Conservation (phyloP, 495 filamentous ascomycete genomes). For the Pseudomonodictys pantanalensis region DNA sequence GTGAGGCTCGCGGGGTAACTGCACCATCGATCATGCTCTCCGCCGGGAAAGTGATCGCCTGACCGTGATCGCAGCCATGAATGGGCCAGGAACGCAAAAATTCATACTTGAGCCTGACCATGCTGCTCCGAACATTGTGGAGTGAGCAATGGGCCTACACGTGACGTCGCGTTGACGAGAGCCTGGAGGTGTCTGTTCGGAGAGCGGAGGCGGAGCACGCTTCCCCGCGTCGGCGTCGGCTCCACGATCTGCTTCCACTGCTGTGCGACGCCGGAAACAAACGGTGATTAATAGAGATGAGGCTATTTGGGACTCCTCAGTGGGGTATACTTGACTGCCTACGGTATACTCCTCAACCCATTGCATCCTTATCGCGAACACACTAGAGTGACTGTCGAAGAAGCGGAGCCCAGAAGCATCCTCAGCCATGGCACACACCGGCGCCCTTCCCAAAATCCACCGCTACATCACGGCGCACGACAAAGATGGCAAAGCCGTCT, state of each 20-base stretch:
- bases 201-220: not conserved
- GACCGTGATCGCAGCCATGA: too few relatives aligned
- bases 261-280: not conserved
- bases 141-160: too few relatives aligned
- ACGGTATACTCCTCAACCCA: too few relatives aligned
- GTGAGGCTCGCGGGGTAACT: too few relatives aligned
- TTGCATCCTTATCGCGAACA: too few relatives aligned
- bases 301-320: not conserved
- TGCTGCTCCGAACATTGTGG: too few relatives aligned
- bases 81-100: too few relatives aligned
- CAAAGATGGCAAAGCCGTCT: conserved; percentile 33
- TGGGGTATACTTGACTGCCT: too few relatives aligned
- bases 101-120: too few relatives aligned
- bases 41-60: too few relatives aligned
- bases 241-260: not conserved
- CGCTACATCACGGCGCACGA: conserved; percentile 35
- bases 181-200: not conserved
- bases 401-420: not conserved
- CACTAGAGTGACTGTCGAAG: not conserved
- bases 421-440: conserved; percentile 31
- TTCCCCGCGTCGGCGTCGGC: conserved; percentile 4
- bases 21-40: too few relatives aligned
- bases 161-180: not conserved
- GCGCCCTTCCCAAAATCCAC: conserved; percentile 27
- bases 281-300: not conserved